Percentiles rank a stretch among this genome's conserved stretches.
phyloP scores from a whole-genome alignment of 495 filamentous ascomycete species.

The Lepraria neglecta region DNA sequence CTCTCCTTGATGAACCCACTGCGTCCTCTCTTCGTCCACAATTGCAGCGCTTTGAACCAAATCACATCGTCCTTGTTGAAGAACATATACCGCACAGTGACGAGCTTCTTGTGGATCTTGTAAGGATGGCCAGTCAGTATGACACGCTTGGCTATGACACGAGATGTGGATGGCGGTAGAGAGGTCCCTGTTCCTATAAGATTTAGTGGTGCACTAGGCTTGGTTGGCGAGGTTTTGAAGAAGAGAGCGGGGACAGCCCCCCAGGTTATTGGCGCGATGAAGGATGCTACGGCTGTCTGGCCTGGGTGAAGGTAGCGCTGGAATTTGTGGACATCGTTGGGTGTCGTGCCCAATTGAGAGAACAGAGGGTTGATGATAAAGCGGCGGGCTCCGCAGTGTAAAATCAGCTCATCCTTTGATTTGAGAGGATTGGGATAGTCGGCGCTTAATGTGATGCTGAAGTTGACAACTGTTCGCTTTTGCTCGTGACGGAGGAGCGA shows the following conservation, averaged over 20 bases:
- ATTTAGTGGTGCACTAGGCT: slow-evolving; percentile 42
- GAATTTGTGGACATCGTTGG: slow-evolving; percentile 95
- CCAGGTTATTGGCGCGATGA: slow-evolving; percentile 87
- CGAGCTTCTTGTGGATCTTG: slow-evolving; percentile 96
- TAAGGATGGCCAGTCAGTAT: slow-evolving; percentile 94
- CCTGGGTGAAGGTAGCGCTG: slow-evolving; percentile 89
- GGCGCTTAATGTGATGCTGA: slow-evolving; percentile 73
- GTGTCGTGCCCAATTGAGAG: slow-evolving; percentile 73
- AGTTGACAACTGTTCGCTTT: slow-evolving; percentile 80
- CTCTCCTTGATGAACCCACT: slow-evolving; percentile 86
- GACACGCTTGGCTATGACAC: slow-evolving; percentile 87
- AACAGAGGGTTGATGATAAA: slow-evolving; percentile 85
- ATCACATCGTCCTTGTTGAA: slow-evolving; percentile 90
- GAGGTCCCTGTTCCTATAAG: slow-evolving; percentile 82
- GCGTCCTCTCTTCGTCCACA: slow-evolving; percentile 88
- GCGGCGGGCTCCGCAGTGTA: slow-evolving; percentile 82
- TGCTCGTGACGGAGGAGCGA: slow-evolving; percentile 90
- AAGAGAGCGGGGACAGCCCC: slow-evolving; percentile 82
- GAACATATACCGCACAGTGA: slow-evolving; percentile 98
- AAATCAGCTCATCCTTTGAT: slow-evolving; percentile 81
- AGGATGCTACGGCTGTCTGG: slow-evolving; percentile 81
- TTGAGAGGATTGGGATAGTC: slow-evolving; percentile 66
- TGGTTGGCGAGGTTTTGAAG: slow-evolving; percentile 50
- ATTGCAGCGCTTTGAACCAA: slow-evolving; percentile 92
- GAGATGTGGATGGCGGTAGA: slow-evolving; percentile 66